Evolutionary conservation across 495 filamentous ascomycete genomes (phyloP).

Genomic region (Haplographium delicatum): DNA sequence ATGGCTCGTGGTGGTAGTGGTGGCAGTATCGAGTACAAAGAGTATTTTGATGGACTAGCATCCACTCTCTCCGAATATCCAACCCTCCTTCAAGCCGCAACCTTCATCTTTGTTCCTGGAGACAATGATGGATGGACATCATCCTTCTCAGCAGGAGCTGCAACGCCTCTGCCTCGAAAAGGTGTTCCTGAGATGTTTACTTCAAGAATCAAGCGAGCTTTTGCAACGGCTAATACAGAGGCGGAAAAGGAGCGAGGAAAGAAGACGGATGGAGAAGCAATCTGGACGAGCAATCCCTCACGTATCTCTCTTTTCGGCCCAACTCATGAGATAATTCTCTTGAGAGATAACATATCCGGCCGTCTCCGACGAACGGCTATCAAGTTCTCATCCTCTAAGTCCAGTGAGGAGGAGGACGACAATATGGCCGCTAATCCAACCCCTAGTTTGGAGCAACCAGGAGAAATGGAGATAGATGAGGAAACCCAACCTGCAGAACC

Average conservation of each 20-base stretch:
- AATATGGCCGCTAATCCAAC: slow-evolving; percentile 15
- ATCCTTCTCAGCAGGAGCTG: slow-evolving; percentile 77
- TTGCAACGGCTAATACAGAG: slow-evolving; percentile 69
- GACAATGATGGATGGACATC: slow-evolving; percentile 94
- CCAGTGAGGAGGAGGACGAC: slow-evolving; percentile 30
- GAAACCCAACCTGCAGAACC: slow-evolving; percentile 23
- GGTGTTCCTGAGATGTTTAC: slow-evolving; percentile 83
- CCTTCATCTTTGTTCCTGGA: slow-evolving; percentile 88
- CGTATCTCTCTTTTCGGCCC: slow-evolving; percentile 79
- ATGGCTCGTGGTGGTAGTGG: slow-evolving; percentile 60
- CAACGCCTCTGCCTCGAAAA: slow-evolving; percentile 66
- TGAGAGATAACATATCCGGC: slow-evolving; percentile 78
- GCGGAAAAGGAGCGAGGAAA: slow-evolving; percentile 36
- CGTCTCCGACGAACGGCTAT: slow-evolving; percentile 71
- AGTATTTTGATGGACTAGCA: slow-evolving; percentile 84
- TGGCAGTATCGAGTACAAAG: slow-evolving; percentile 87
- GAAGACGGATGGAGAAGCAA: slow-evolving; percentile 57
- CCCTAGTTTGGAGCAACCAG: slow-evolving; percentile 8
- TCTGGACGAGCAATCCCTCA: slow-evolving; percentile 85
- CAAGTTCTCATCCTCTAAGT: slow-evolving; percentile 41
- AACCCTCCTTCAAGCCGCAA: slow-evolving; percentile 68
- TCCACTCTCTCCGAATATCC: slow-evolving; percentile 80
- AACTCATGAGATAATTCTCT: slow-evolving; percentile 75
- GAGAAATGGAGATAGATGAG: slow-evolving; percentile 44
- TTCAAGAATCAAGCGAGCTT: slow-evolving; percentile 70